Evolutionary conservation across 768 basidiomycete species (phyloP), one percentile per base, ranked within the genome.

Genomic region (Tubosaeta sp.): DNA sequence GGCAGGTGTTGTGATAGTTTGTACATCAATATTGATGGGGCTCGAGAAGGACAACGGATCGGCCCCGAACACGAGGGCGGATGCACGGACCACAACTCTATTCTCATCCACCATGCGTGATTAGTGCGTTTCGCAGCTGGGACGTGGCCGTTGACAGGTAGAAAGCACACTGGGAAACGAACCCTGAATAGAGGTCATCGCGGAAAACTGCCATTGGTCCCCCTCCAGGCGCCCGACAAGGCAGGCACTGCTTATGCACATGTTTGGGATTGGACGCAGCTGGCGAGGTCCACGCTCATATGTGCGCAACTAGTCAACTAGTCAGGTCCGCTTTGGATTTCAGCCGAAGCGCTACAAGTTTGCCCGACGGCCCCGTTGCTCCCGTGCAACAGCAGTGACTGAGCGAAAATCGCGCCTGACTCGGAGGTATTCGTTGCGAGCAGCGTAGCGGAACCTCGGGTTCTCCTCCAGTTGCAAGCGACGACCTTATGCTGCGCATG

Each of bases 171-270:
- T 29, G 26, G 29, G 42, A 29, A 22, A 43, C 42, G 27, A 46
- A 35, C 22, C 34, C 13, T 22, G 34, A 35, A 27, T 29, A 26
- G 26, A 5, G 14, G 14, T 4, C 8, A 14, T 12, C 22, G 42
- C 16, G 42, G 17, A 17, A 57, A 51, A 48, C 34, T 46, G 54
- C 61, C 16, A 63, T 54, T 60, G 61, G 61, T 6, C 19, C 34
- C 5, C 31, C 43, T 43, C 7, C 26, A 43, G 27, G 43, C 13
- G 25, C 16, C 27, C 43, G n/a, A 14, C 27, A 43, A 6, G 39
- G 27, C 19, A 2, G 26, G 12, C 38, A 22, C 38, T 17, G 19
- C 17, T 39, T 14, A 12, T 34, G 8, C 33, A 34, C 19, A 12
- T 19, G 38, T 10, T 19, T 19, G 38, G 7, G 6, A n/a, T 34